Percentiles rank a stretch among this genome's conserved stretches.
phyloP scores from a whole-genome alignment of 306 rosid species.

The Calophaca sinica region DNA sequence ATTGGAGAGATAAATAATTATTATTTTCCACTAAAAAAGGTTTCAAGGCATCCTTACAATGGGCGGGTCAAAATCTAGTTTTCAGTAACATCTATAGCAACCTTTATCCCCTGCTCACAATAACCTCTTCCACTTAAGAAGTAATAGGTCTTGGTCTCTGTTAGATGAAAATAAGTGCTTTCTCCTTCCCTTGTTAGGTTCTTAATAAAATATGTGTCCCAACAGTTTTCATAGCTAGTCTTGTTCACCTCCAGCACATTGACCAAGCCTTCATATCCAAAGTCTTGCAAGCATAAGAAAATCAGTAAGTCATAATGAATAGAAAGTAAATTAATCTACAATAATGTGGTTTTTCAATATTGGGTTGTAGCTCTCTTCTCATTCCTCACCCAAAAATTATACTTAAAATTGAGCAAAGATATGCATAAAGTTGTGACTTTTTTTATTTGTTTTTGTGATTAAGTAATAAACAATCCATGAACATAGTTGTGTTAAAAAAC shows the following conservation, averaged over 20 bases:
- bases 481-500: no score
- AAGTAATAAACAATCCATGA: no score
- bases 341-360: neutral
- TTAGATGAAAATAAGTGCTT: conserved; percentile 61
- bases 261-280: conserved; percentile 61
- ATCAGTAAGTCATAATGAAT: neutral
- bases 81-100: conserved; percentile 50
- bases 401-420: no score
- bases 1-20: no score
- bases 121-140: conserved; percentile 63
- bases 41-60: no score
- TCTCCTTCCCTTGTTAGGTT: conserved; percentile 73
- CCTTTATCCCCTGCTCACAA: conserved; percentile 65
- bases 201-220: conserved; percentile 52
- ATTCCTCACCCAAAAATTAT: no score
- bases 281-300: conserved; percentile 47
- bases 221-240: conserved; percentile 62
- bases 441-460: no score
- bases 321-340: neutral
- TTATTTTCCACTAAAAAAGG: no score
- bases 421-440: no score
- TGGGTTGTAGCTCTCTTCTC: no score
- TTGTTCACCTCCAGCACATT: conserved; percentile 74
- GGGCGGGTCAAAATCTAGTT: no score
- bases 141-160: conserved; percentile 56